Base-by-base conservation (phyloP, 495 filamentous ascomycete species). In the Penicillium malachiteum region DNA sequence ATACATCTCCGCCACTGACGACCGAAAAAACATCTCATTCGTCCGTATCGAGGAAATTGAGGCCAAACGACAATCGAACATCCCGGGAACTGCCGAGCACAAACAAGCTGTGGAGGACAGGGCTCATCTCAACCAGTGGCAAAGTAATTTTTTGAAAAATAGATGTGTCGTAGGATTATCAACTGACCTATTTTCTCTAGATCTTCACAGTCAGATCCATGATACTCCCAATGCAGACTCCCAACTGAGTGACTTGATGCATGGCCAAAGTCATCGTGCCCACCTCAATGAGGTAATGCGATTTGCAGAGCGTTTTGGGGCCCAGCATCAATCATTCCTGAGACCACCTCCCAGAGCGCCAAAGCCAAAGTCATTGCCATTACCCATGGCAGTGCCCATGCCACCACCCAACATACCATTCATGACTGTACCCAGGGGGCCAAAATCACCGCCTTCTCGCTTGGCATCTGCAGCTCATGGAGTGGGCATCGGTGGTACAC, bases 191-290 rank as follows among this genome's bases (percentile, higher is more conserved):
- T 16, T 33, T 35, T 9, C 18, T 51, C 18, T 51, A 77, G 74
- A 65, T 39, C 40, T 71, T 3, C 52, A 72, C 44, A 56, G 62
- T 18, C 48, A 56, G 6, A 57, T 71, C 31, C 45, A 52, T 5
- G 69, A 75, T 46, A 72, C 60, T 0, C 53, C 39, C 18, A 57
- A 63, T 7, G 33, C 68, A 7, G 71, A 75, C 38, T 12, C 43
- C 12, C 43, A 67, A 6, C 57, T 74, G 5, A 64, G 71, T 32
- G 54, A 57, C 30, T 40, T 77, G 6, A 48, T 69, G 21, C 42
- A 68, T 18, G 74, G 74, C 12, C 74, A 77, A 42, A 70, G 46
- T 26, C 74, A 77, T 41, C 71, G 74, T 35, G 54, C 63, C 17
- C 48, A 58, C 2, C 53, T 74, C 40, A 43, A 43, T 26, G 21